These are phyloP conservation scores for Cladosporium phlei DNA, from an alignment of 2,329 filamentous ascomycete species.

Conservation along the genomic window DNA sequence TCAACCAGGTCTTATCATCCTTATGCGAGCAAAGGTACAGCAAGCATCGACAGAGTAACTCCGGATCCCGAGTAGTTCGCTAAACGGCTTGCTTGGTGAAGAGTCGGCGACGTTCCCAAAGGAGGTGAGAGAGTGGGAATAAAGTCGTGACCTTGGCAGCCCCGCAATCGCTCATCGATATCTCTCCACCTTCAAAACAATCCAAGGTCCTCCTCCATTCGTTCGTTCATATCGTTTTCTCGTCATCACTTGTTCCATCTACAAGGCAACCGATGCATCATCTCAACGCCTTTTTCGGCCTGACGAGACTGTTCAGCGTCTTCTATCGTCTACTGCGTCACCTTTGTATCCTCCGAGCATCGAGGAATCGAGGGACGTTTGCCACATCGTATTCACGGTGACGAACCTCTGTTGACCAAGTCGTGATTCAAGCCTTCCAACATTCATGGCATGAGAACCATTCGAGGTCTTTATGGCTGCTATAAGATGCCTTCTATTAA, in stretches of 20 bases:
- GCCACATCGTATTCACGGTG: no score
- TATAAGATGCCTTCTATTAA: no score
- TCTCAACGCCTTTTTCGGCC: conserved; percentile 6
- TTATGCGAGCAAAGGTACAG: neutral
- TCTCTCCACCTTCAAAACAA: no score
- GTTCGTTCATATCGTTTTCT: neutral
- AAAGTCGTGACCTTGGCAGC: conserved; percentile 1
- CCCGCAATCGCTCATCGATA: neutral
- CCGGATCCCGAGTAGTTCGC: neutral
- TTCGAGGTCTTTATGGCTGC: no score
- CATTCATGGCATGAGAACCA: no score
- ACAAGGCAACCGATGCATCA: conserved; percentile 12
- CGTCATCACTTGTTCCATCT: neutral
- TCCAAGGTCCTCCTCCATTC: neutral
- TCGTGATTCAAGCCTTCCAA: no score
- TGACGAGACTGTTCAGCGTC: no score
- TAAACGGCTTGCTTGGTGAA: conserved; percentile 10
- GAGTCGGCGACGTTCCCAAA: conserved; percentile 17
- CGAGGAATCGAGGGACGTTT: no score
- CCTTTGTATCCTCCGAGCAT: no score
- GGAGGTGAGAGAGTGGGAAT: conserved; percentile 16
- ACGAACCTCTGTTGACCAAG: no score
- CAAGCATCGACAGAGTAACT: neutral
- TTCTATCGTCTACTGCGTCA: no score
- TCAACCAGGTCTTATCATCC: conserved; percentile 14